These are phyloP conservation scores for Triglochin maritima DNA, from an alignment of 106 monocot genomes.

Conservation along the genomic window DNA sequence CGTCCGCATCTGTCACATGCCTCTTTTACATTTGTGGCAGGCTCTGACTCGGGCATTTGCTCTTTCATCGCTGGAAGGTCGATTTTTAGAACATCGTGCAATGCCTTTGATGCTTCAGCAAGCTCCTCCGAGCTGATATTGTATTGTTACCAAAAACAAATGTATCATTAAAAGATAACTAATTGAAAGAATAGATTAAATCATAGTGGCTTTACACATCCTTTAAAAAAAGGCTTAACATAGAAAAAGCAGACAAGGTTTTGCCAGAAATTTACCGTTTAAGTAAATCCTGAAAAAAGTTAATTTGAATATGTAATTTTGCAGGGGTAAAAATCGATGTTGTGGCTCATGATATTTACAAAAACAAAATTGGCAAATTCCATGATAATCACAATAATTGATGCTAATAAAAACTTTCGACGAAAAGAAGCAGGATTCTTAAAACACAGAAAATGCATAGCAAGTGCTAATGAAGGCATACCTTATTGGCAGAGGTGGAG, in stretches of 20 bases:
- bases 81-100: slow-evolving; percentile 54
- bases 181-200: neutral
- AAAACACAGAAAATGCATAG: slow-evolving; percentile 1
- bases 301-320: neutral
- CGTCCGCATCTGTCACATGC: slow-evolving; percentile 63
- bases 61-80: slow-evolving; percentile 70
- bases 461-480: slow-evolving; percentile 9
- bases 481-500: slow-evolving; percentile 92
- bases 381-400: neutral
- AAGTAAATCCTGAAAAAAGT: neutral
- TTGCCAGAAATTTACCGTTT: neutral
- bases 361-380: neutral
- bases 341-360: neutral
- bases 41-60: slow-evolving; percentile 23
- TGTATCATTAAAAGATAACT: no score
- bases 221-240: neutral
- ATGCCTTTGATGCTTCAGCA: slow-evolving; percentile 58
- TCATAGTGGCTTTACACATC: neutral
- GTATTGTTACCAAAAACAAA: neutral
- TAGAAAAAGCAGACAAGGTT: neutral
- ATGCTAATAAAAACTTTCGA: neutral
- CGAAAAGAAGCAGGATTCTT: neutral
- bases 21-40: slow-evolving; percentile 14
- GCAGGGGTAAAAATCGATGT: no score
- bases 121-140: slow-evolving; percentile 68